Percentiles rank a stretch among this genome's conserved stretches.
Conservation (phyloP, 2,329 filamentous ascomycete genomes). For the Alternaria metachromatica region DNA sequence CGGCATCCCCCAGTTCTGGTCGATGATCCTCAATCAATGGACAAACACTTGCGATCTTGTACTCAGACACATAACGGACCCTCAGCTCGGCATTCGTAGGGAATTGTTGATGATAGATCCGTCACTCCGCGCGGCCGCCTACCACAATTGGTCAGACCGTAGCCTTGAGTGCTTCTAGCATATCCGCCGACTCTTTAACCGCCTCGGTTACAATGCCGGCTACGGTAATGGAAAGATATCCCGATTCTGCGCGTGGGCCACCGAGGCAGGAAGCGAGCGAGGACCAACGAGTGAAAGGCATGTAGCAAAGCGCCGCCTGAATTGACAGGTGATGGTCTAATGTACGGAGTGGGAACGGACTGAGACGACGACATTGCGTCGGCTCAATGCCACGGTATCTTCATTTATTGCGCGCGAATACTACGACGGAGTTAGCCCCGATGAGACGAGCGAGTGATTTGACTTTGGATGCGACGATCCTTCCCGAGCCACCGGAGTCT, state of each 20-base stretch:
- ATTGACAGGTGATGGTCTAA: background rate
- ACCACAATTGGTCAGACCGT: background rate
- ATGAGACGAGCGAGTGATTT: background rate
- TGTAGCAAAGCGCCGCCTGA: background rate
- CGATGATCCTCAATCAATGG: background rate
- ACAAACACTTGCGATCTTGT: background rate
- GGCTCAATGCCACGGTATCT: background rate
- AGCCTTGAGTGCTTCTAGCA: background rate
- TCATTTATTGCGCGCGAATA: background rate
- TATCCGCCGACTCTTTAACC: background rate
- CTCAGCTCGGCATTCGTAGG: background rate
- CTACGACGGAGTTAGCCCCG: background rate
- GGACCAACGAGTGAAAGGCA: background rate
- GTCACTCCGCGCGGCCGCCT: background rate
- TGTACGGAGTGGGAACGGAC: background rate
- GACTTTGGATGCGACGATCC: background rate
- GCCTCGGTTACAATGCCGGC: background rate
- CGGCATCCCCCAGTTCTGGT: background rate
- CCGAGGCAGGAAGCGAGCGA: background rate
- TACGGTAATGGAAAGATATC: background rate
- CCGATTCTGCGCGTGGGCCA: background rate
- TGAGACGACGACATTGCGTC: background rate
- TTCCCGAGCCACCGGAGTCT: background rate
- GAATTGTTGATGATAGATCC: background rate
- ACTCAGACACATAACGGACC: background rate